phyloP scores from a whole-genome alignment of 306 rosid species.

The Trifolium subterraneum region DNA sequence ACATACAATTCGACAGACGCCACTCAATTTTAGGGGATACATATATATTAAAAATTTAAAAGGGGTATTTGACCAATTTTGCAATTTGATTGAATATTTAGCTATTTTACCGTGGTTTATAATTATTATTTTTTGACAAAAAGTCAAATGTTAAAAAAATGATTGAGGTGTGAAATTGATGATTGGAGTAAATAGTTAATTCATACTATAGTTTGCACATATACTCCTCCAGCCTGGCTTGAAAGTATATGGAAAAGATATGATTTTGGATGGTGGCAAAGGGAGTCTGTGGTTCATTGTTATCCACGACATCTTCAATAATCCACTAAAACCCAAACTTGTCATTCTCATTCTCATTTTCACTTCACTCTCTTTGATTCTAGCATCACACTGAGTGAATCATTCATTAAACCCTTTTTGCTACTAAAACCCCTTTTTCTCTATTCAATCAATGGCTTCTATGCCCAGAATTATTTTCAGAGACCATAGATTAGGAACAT shows the following conservation, averaged over 20 bases:
- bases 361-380: neutral
- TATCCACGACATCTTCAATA: neutral
- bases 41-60: too few species aligned
- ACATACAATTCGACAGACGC: too few species aligned
- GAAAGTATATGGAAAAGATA: neutral
- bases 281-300: neutral
- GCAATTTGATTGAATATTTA: too few species aligned
- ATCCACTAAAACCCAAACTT: neutral
- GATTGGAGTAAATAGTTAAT: neutral
- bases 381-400: neutral
- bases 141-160: neutral
- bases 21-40: too few species aligned
- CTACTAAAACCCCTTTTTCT: neutral
- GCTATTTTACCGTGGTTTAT: too few species aligned
- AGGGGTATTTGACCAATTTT: too few species aligned
- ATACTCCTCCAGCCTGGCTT: neutral
- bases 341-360: neutral
- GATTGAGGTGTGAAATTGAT: neutral
- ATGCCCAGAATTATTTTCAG: slow-evolving; percentile 57
- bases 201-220: neutral
- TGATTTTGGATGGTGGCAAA: neutral
- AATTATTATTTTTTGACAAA: too few species aligned
- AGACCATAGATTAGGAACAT: slow-evolving; percentile 46
- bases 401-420: slow-evolving; percentile 1
- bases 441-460: slow-evolving; percentile 60